Evolutionary conservation across 1,284 basidiomycete genomes (phyloP).

Genomic region (Spongiforma sp.): DNA sequence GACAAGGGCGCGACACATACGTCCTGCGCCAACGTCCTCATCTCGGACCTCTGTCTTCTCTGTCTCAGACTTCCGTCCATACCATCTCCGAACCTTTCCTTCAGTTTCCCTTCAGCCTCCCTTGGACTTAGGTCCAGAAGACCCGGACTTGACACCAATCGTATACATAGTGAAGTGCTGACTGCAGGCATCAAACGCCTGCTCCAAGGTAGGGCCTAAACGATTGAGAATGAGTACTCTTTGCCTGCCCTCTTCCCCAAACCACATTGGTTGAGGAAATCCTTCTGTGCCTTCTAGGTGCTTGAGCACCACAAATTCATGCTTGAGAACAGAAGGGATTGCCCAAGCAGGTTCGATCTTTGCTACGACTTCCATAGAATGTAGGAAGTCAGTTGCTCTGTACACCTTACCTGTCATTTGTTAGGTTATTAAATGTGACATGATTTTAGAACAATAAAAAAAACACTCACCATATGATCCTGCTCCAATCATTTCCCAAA

Average conservation of each 20-base stretch:
- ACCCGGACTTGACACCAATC: no score
- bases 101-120: no score
- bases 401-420: neutral
- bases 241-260: neutral
- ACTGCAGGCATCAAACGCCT: neutral
- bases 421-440: neutral
- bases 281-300: neutral
- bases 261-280: neutral
- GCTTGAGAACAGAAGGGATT: neutral
- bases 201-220: neutral
- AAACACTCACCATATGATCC: neutral
- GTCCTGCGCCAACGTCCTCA: no score
- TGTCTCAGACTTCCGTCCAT: no score
- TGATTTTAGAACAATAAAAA: neutral
- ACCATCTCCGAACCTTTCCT: no score
- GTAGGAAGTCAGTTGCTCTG: neutral
- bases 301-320: neutral
- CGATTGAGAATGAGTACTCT: neutral
- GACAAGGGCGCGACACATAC: no score
- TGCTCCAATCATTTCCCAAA: neutral
- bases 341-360: neutral
- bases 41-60: no score
- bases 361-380: neutral
- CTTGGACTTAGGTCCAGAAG: no score
- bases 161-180: neutral